Conservation (phyloP, 345 rosid genomes). For the Salix koriyanagi region DNA sequence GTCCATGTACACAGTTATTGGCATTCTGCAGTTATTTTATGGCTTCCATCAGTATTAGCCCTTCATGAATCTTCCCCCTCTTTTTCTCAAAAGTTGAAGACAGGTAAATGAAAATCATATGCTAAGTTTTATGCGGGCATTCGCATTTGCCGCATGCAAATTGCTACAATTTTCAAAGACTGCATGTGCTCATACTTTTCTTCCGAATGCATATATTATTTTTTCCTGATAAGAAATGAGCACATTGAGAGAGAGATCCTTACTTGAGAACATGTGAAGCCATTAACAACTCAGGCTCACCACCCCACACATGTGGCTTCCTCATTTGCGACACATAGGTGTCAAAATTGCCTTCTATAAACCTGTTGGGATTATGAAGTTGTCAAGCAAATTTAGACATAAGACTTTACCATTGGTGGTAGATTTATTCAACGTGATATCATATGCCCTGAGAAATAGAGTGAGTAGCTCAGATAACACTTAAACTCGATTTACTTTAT, state of each 20-base stretch:
- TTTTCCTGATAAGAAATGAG: background rate
- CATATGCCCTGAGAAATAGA: background rate
- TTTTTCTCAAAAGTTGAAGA: background rate
- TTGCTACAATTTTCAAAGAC: background rate
- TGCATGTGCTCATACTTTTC: background rate
- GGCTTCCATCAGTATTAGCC: background rate
- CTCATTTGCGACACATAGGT: slow-evolving; percentile 66
- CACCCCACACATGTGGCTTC: slow-evolving; percentile 95
- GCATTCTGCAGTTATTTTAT: slow-evolving; percentile 56
- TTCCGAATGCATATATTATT: background rate
- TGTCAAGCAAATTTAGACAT: slow-evolving; percentile 1
- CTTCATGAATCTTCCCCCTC: background rate
- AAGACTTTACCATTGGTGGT: background rate
- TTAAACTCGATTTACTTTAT: background rate
- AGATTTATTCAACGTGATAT: background rate
- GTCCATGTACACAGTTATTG: slow-evolving; percentile 77
- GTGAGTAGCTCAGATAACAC: background rate
- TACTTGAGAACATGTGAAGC: slow-evolving; percentile 92
- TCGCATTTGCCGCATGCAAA: background rate
- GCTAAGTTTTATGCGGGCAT: background rate
- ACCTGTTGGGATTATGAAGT: slow-evolving; percentile 49
- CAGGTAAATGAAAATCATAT: background rate
- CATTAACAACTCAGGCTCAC: slow-evolving; percentile 96
- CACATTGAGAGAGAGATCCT: slow-evolving; percentile 4
- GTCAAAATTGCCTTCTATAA: slow-evolving; percentile 90